A percentile compares a stretch with the other conserved stretches of the same genome.
phyloP scores from a whole-genome alignment of 2,329 filamentous ascomycete genomes.

The Dactylellina leptospora region DNA sequence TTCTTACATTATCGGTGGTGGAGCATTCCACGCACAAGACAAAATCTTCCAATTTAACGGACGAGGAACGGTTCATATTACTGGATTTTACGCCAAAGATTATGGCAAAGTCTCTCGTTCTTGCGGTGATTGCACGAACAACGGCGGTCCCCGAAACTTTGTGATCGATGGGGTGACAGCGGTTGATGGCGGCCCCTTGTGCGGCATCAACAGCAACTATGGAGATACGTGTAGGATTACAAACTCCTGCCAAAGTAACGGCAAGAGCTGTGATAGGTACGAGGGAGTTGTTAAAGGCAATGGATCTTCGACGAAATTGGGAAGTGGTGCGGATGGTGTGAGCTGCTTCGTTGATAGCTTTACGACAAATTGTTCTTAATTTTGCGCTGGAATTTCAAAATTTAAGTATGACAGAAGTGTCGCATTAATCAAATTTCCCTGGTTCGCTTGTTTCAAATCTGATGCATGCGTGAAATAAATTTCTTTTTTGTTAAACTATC shows the following conservation, averaged over 20 bases:
- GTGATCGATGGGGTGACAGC: constrained; percentile 62
- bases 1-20: constrained; percentile 63
- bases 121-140: constrained; percentile 63
- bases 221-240: constrained; percentile 57
- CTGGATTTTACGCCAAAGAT: constrained; percentile 56
- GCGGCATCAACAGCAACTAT: constrained; percentile 62
- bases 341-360: constrained; percentile 22
- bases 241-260: constrained; percentile 58
- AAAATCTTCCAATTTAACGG: constrained; percentile 65
- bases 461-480: too few species aligned
- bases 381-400: neutral
- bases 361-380: constrained; percentile 33
- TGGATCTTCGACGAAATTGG: constrained; percentile 25
- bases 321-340: constrained; percentile 15
- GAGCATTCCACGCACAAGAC: constrained; percentile 63
- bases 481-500: too few species aligned
- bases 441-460: too few species aligned
- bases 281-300: constrained; percentile 25
- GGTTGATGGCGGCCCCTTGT: constrained; percentile 61
- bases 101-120: constrained; percentile 66
- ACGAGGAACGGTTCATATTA: constrained; percentile 61
- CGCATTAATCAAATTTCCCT: too few species aligned
- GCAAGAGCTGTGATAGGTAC: constrained; percentile 59
- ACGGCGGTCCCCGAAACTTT: constrained; percentile 58
- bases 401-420: too few species aligned